Evolutionary conservation across 139 green algal species (phyloP).

Genomic region (Picochlorum sp.): DNA sequence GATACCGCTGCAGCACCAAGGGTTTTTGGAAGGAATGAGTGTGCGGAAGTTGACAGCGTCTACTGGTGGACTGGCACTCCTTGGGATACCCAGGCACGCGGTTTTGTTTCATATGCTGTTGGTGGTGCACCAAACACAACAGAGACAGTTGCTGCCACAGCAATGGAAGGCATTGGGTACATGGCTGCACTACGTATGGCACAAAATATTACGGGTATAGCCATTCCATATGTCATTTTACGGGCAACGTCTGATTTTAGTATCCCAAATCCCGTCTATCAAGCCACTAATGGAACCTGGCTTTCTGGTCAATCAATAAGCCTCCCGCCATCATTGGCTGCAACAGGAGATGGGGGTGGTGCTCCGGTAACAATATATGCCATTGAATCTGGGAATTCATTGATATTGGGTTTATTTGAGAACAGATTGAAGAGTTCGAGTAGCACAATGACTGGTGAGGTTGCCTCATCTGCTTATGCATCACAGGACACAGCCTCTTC

Average conservation of each 20-base stretch:
- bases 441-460: no score
- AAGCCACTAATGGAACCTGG: slow-evolving; percentile 7
- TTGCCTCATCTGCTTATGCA: no score
- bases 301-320: background rate
- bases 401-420: background rate
- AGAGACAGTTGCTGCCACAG: slow-evolving; percentile 3
- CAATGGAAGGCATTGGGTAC: slow-evolving; percentile 11
- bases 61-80: slow-evolving; percentile 11
- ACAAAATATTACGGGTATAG: slow-evolving; percentile 4
- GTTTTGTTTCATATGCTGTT: background rate
- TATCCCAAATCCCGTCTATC: background rate
- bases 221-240: slow-evolving; percentile 7
- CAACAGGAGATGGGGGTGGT: background rate
- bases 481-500: no score
- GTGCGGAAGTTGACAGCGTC: slow-evolving; percentile 7
- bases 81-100: slow-evolving; percentile 7
- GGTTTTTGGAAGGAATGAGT: slow-evolving; percentile 2
- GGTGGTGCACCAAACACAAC: background rate
- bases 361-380: slow-evolving; percentile 3
- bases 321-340: background rate
- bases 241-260: slow-evolving; percentile 4
- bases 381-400: background rate
- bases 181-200: slow-evolving; percentile 2
- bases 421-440: background rate
- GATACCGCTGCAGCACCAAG: slow-evolving; percentile 2